Evolutionary conservation across 2,329 filamentous ascomycete genomes (phyloP).

Genomic region (Calonectria hawksworthii): DNA sequence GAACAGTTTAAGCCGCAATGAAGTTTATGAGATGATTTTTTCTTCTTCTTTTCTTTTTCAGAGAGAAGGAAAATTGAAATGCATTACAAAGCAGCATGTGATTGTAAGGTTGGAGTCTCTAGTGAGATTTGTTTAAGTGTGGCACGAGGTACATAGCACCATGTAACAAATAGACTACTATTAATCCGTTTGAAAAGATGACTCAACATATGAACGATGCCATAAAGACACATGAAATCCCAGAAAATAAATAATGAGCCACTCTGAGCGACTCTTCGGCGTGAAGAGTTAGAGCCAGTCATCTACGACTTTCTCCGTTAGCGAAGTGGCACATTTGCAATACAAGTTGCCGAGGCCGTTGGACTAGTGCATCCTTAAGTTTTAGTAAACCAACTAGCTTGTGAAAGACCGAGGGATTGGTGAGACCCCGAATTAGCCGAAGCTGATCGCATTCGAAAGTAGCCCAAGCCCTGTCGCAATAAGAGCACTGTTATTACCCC

Average conservation of each 20-base stretch:
- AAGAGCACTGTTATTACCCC: constrained; percentile 1
- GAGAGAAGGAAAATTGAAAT: neutral
- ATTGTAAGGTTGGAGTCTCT: neutral
- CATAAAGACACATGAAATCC: neutral
- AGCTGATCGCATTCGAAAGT: neutral
- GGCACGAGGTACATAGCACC: neutral
- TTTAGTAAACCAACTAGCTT: neutral
- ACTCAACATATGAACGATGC: neutral
- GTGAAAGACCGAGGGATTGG: neutral
- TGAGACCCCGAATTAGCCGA: neutral
- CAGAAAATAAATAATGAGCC: neutral
- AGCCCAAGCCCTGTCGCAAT: neutral
- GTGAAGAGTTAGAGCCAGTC: neutral
- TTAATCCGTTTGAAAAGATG: neutral
- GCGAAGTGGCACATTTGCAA: neutral
- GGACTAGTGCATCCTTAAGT: neutral
- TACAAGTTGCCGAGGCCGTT: neutral
- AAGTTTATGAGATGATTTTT: neutral
- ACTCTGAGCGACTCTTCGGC: too few relatives aligned
- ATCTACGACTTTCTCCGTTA: neutral
- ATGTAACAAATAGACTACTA: neutral
- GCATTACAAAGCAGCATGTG: neutral
- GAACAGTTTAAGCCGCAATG: neutral
- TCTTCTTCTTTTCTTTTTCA: neutral
- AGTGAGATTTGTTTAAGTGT: neutral